These are phyloP conservation scores for Tetrapisispora fleetii DNA, from an alignment of 805 yeast species.

Conservation along the genomic window DNA sequence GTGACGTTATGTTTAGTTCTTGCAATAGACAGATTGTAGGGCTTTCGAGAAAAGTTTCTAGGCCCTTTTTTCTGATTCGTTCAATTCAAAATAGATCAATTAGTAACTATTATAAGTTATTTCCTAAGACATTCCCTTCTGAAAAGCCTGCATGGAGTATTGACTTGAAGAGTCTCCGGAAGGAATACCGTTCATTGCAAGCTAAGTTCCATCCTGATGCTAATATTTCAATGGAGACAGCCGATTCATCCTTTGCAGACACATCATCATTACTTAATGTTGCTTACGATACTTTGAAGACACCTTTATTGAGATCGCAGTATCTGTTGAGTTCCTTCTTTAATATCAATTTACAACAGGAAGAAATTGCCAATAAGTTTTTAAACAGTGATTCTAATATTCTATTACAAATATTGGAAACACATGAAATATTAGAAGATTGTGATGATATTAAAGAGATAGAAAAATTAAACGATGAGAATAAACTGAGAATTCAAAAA, in stretches of 20 bases:
- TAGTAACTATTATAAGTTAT: constrained; percentile 45
- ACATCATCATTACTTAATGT: constrained; percentile 51
- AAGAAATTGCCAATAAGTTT: constrained; percentile 27
- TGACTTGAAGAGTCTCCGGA: constrained; percentile 46
- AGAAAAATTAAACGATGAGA: constrained; percentile 40
- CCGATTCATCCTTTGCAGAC: constrained; percentile 6
- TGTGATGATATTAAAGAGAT: constrained; percentile 52
- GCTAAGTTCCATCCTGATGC: constrained; percentile 76
- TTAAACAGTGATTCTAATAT: constrained; percentile 42
- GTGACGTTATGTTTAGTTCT: too few species aligned
- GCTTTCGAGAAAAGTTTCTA: neutral
- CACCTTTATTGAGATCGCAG: constrained; percentile 65
- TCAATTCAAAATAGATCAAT: neutral
- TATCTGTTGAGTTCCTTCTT: constrained; percentile 39
- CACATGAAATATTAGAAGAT: constrained; percentile 73
- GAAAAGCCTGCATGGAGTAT: constrained; percentile 62
- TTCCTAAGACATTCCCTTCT: constrained; percentile 64
- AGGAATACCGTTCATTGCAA: constrained; percentile 69
- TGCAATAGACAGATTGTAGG: too few species aligned
- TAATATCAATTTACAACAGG: constrained; percentile 48
- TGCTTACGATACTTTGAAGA: constrained; percentile 63
- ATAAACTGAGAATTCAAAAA: constrained; percentile 43
- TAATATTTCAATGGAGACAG: constrained; percentile 5
- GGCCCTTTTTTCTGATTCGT: neutral
- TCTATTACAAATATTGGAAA: constrained; percentile 69